Evolutionary conservation across 352 stramenopile species (phyloP), one percentile per base, ranked within the genome.

Genomic region (Pilasporangium apinafurcum): DNA sequence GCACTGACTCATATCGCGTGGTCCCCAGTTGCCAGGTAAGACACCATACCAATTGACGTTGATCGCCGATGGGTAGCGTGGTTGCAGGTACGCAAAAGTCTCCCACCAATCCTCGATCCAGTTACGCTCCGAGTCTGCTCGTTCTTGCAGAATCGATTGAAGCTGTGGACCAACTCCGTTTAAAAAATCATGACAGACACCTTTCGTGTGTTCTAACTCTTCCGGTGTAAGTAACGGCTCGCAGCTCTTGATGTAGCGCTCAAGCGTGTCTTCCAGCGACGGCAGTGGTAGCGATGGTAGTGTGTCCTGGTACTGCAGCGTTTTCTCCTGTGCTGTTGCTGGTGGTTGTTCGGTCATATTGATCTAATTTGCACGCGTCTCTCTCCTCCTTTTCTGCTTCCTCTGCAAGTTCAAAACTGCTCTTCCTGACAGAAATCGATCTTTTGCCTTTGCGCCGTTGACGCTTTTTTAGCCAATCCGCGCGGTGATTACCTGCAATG

Each of bases 21-120:
- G 79, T 1, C 83, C 83, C 83, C 83, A 94, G 47, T 92, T 94
- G 45, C 97, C 95, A 0, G 81, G 76, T 36, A 99, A 82, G 29
- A 98, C 90, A 61, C 96, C 96, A 68, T 98, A 98, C 82, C 97
- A 99, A 47, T 94, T 97, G 48, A 98, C 93, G 61, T 98, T 98
- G 57, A 98, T 92, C 16, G 96, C 90, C 29, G 95, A 94, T 37
- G 94, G 92, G 61, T 98, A 97, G 16, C 82, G 76, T 51, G 80
- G 83, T 59, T 97, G 86, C 45, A 99, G 51, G 73, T 99, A 99
- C 47, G 85, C 95, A 27, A 97, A 83, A 3, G 91, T 95, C 67
- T 98, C 96, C 94, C 94, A 98, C 95, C 95, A 98, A 35, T 97
- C 71, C 54, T 98, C 82, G 39, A 95, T 53, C 84, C 84, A 95